phyloP scores from a whole-genome alignment of 139 green algal species.

The Tetradesmus lagerheimii region DNA sequence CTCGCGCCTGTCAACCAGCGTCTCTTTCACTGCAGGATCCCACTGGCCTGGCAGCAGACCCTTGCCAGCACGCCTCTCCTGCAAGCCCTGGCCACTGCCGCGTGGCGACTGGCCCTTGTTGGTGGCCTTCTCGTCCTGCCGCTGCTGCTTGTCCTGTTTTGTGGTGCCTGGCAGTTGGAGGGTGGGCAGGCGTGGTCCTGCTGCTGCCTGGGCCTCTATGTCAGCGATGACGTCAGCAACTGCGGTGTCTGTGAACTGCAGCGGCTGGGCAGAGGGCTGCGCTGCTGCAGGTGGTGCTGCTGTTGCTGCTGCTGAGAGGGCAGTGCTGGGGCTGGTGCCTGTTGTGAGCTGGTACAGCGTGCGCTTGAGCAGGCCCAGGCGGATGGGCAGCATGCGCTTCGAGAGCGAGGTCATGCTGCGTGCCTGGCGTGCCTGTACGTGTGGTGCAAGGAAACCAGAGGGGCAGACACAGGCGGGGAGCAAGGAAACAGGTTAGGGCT shows the following conservation, averaged over 20 bases:
- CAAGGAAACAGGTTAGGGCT: neutral
- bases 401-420: conserved; percentile 64
- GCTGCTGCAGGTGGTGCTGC: neutral
- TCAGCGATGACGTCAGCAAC: conserved; percentile 38
- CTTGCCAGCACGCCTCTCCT: conserved; percentile 17
- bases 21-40: conserved; percentile 40
- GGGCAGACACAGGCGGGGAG: neutral
- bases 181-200: neutral
- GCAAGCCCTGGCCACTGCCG: neutral
- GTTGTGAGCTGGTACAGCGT: conserved; percentile 39
- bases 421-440: conserved; percentile 51
- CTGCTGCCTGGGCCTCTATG: conserved; percentile 18
- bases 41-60: conserved; percentile 58
- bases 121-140: neutral
- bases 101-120: neutral
- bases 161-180: neutral
- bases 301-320: neutral
- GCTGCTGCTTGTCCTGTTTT: neutral
- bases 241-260: conserved; percentile 28
- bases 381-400: conserved; percentile 74
- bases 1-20: conserved; percentile 53
- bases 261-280: neutral
- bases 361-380: conserved; percentile 59
- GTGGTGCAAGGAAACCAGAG: neutral
- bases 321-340: neutral